phyloP scores from a whole-genome alignment of 495 filamentous ascomycete genomes.

The Oidiodendron maius region DNA sequence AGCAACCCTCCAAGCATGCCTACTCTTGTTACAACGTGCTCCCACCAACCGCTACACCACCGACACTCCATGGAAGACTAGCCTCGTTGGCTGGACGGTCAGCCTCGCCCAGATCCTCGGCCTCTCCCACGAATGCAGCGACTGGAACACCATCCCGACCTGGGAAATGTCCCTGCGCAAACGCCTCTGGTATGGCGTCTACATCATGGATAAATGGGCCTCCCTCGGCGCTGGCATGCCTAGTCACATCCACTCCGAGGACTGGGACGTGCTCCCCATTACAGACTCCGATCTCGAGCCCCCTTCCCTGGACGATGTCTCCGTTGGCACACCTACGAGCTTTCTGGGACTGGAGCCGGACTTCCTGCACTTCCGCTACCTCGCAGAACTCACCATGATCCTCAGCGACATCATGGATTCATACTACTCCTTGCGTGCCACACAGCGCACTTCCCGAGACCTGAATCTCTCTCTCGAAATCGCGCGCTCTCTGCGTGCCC shows the following conservation, averaged over 20 bases:
- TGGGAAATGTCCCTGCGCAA: constrained; percentile 21
- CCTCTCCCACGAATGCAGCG: constrained; percentile 18
- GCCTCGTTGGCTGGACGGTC: constrained; percentile 24
- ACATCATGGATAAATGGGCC: constrained; percentile 26
- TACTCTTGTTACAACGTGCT: constrained; percentile 21
- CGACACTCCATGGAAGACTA: constrained; percentile 23
- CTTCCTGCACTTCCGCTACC: constrained; percentile 17
- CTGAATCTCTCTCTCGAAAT: constrained; percentile 20
- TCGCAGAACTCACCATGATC: constrained; percentile 22
- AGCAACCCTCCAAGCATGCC: constrained; percentile 21
- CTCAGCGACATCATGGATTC: constrained; percentile 23
- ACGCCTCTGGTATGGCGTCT: constrained; percentile 22
- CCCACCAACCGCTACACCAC: constrained; percentile 22
- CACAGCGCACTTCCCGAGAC: constrained; percentile 19
- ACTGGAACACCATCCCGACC: constrained; percentile 19
- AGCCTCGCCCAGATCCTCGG: constrained; percentile 22
- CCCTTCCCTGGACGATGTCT: constrained; percentile 6
- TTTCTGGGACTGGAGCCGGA: constrained; percentile 18
- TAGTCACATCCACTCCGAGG: constrained; percentile 19
- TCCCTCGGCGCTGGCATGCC: constrained; percentile 24
- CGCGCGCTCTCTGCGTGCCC: constrained; percentile 13
- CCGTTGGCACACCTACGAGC: constrained; percentile 11
- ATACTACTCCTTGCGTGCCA: constrained; percentile 20
- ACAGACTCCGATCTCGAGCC: constrained; percentile 16
- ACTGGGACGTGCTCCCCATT: constrained; percentile 21